Conservation (phyloP, 768 basidiomycete genomes). For the Kwoniella pini region DNA sequence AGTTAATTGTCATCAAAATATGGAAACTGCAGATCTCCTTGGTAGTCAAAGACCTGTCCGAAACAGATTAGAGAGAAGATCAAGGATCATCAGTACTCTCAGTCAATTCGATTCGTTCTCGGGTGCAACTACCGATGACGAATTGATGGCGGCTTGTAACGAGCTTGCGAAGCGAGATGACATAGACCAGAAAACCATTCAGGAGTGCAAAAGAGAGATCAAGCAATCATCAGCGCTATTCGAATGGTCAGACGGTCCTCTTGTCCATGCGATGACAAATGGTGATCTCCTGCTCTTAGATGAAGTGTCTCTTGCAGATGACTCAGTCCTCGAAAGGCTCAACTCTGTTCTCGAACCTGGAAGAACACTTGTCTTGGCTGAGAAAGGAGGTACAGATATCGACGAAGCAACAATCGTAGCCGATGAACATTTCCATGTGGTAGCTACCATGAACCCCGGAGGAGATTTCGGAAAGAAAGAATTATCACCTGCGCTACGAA, state of each 20-base stretch:
- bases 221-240: conserved; percentile 72
- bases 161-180: conserved; percentile 56
- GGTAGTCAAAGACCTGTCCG: conserved; percentile 88
- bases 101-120: conserved; percentile 4
- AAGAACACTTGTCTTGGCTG: conserved; percentile 85
- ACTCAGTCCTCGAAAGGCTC: conserved; percentile 93
- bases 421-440: conserved; percentile 71
- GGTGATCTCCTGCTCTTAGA: conserved; percentile 89
- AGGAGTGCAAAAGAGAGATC: conserved; percentile 41
- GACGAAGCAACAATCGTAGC: conserved; percentile 71
- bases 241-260: conserved; percentile 96
- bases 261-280: conserved; percentile 82
- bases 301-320: conserved; percentile 95
- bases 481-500: conserved; percentile 90
- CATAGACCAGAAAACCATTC: conserved; percentile 58
- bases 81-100: conserved; percentile 27
- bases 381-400: conserved; percentile 76
- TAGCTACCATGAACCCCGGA: conserved; percentile 99
- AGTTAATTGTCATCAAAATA: conserved; percentile 96
- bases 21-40: conserved; percentile 94
- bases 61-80: conserved; percentile 61
- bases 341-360: conserved; percentile 96
- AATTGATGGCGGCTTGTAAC: conserved; percentile 37
- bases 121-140: conserved; percentile 27
- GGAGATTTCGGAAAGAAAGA: conserved; percentile 99